Evolutionary conservation across 345 rosid genomes (phyloP), one percentile per base, ranked within the genome.

Genomic region (Leavenworthia alabamica): DNA sequence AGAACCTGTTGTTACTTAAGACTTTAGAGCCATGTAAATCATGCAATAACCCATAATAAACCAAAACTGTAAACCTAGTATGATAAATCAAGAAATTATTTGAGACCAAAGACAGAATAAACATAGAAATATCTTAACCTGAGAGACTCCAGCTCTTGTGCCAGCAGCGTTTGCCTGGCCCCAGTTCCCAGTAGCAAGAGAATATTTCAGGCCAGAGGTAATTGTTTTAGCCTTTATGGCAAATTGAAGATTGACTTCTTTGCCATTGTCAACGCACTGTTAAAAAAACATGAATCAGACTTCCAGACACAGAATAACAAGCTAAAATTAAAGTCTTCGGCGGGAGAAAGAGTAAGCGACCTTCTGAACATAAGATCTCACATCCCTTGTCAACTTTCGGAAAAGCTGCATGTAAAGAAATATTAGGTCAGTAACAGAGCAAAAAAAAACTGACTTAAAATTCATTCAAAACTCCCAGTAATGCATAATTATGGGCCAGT

Each of bases 91-190:
- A 9, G 26, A 49, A 33, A 48, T 1, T 23, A 36, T 33, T 28
- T 22, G 10, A 23, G 27, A 46, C 8, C 14, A 22, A 43, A 11
- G 37, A 37, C 29, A 59, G 10, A 45, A 37, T 17, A n/a, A 62
- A 58, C 31, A 40, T 12, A 29, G 22, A 46, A 43, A 7, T 14
- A 53, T 22, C 66, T 36, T 61, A 56, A 93, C 99, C 97, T 93
- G 99, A 27, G 99, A 93, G 23, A 93, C 99, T 81, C 99, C 99
- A 60, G 99, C 99, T 74, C 99, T 86, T 66, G 99, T 89, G 42
- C 99, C 99, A 61, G 99, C 97, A 23, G 99, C 97, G 75, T 93
- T 93, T 64, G 99, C 96, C 77, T 93, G 96, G 23, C 99, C 99
- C 99, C 99, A 93, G 51, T 93, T 89, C 45, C 99, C 99, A 48